These are phyloP conservation scores for Nigrospora sphaerica DNA, from an alignment of 2,329 filamentous ascomycete species.

Conservation along the genomic window DNA sequence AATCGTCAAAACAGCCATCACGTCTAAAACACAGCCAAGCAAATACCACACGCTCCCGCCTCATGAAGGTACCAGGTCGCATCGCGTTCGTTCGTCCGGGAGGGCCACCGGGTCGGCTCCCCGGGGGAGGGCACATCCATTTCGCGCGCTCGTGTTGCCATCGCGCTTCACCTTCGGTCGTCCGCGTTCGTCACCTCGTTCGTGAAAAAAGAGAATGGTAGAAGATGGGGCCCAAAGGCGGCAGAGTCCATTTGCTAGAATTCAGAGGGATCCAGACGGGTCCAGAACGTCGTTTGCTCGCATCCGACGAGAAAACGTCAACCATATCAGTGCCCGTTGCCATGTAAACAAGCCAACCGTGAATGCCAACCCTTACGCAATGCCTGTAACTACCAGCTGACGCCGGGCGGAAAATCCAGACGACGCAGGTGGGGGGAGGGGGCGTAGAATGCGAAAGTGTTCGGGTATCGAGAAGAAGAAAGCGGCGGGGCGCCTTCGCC, in stretches of 20 bases:
- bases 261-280: constrained; percentile 4
- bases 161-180: too few species aligned
- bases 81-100: too few species aligned
- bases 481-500: constrained; percentile 19
- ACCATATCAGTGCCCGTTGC: constrained; percentile 2
- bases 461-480: constrained; percentile 9
- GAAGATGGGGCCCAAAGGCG: constrained; percentile 1
- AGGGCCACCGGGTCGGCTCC: too few species aligned
- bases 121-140: too few species aligned
- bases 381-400: constrained; percentile 1
- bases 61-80: too few species aligned
- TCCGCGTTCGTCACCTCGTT: too few species aligned
- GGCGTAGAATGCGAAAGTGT: neutral
- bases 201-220: neutral
- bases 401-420: constrained; percentile 1
- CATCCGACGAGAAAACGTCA: constrained; percentile 1
- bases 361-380: constrained; percentile 1
- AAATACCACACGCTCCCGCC: too few species aligned
- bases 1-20: too few species aligned
- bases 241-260: constrained; percentile 6
- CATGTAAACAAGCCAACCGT: neutral
- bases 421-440: neutral
- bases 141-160: too few species aligned
- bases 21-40: too few species aligned
- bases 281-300: neutral